Evolutionary conservation across 2,329 filamentous ascomycete species (phyloP), one percentile per base, ranked within the genome.

Genomic region (Xylariaceae sp.): DNA sequence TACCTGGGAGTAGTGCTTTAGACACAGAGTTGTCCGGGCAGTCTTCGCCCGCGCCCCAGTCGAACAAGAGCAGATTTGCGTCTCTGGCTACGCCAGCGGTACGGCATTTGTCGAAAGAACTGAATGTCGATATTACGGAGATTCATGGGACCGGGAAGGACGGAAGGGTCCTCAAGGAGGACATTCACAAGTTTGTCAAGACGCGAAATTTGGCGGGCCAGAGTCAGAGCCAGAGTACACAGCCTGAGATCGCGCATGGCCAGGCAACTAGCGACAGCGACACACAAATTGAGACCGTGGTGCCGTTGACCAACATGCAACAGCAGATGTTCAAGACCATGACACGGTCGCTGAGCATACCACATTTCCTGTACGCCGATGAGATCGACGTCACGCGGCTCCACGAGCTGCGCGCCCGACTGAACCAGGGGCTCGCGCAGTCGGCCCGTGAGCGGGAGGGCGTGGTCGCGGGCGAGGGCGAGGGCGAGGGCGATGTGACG

Each of bases 301-400:
- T 81, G 19, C 66, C 75, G 37, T 67, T 98, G 40, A 85, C 85
- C 10, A 80, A 80, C 23, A 83, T 85, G 11, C 90, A 96, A 63
- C 71, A 75, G 23, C 83, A 87, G 55, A 98, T 98, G 92, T 96
- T 94, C 77, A 95, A 93, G 65, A 75, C 80, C 39, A 98, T 98
- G 92, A 95, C 90, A 11, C 79, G 79, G 38, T 95, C 90, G 3
- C 72, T 98, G 43, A 76, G 63, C 32, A 96, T 95, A 49, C 92
- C 92, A 0, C 92, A 96, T 61, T 95, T 98, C 63, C 76, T 96
- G 40, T 98, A 94, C 64, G 83, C 87, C 24, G 88, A 94, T 60
- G 85, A 90, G 55, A 69, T 94, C 31, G 83, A 93, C 63, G 81
- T 95, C 57, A 80, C 83, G 27, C 68, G 72, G 24, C 72, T 98